Base-by-base conservation (phyloP, 2,329 filamentous ascomycete species). In the Pyrenochaeta sp. region DNA sequence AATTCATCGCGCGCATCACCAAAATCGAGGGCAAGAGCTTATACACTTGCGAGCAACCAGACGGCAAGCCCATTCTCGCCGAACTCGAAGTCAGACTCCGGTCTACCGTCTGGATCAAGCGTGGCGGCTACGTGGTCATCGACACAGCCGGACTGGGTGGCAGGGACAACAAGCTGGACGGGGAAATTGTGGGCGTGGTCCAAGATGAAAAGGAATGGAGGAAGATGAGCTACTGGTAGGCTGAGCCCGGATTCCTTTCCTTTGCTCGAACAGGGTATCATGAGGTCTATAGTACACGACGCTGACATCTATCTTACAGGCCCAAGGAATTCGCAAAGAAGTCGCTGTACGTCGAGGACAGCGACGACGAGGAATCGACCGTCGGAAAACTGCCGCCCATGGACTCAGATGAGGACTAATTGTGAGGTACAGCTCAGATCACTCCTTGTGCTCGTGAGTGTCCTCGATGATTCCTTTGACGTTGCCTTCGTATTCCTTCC, bases 151-250 rank as follows among this genome's bases (percentile, higher is more conserved):
- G 81, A 2, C 77, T 86, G 24, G 83, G 85, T 19, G 83, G 81
- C 17, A 75, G 85, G 37, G 86, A 87, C 30, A 90, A 90, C 61
- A 91, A 90, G 69, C 82, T 96, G 9, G 81, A 83, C 38, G 94
- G 93, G 10, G 90, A 96, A 71, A 96, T 99, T 61, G 80, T 96
- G 57, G 96, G 96, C 65, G 84, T 97, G 23, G 91, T 97, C 24
- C 81, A 90, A 24, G 90, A 96, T 63, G 92, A 96, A 76, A 95
- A 90, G 74, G 79, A 80, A 29, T 99, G 94, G 94, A 84, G 91
- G 63, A 96, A 96, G 74, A 85, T 88, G 75, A 63, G 78, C 7
- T 99, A 93, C 69, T 97, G 94, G 94, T 71, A 58, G 27, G 64
- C 53, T 20, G 15, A 17, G 35, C 36, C 19, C 36, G 27, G 39